Conservation (phyloP, 768 basidiomycete species). For the Termitomyces sp. region DNA sequence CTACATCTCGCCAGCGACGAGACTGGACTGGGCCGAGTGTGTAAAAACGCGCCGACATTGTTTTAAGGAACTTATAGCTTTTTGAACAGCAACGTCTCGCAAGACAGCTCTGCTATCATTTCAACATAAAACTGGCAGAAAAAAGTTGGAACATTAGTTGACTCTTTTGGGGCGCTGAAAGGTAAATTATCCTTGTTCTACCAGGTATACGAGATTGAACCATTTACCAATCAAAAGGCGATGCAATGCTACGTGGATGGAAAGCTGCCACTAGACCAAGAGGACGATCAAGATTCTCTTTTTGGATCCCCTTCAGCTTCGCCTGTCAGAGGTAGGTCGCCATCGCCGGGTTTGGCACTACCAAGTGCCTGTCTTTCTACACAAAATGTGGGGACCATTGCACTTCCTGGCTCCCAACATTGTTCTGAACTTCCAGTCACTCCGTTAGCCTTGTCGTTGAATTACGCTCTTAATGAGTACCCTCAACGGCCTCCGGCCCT, state of each 20-base stretch:
- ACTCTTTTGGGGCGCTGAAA: slow-evolving; percentile 10
- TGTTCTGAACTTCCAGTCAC: slow-evolving; percentile 82
- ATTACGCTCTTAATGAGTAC: slow-evolving; percentile 24
- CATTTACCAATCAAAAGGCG: slow-evolving; percentile 14
- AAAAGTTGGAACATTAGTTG: background rate
- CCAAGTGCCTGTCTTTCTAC: slow-evolving; percentile 44
- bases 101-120: background rate
- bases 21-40: background rate
- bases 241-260: slow-evolving; percentile 15
- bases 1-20: background rate
- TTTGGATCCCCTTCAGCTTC: slow-evolving; percentile 80
- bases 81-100: background rate
- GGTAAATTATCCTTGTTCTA: slow-evolving; percentile 9
- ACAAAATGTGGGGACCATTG: slow-evolving; percentile 97
- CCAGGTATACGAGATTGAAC: background rate
- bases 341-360: slow-evolving; percentile 54
- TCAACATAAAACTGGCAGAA: slow-evolving; percentile 4
- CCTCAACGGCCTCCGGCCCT: slow-evolving; percentile 36
- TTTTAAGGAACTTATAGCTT: background rate
- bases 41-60: background rate
- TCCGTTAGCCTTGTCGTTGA: slow-evolving; percentile 68
- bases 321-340: slow-evolving; percentile 69
- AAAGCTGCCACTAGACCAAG: slow-evolving; percentile 12
- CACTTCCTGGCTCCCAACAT: slow-evolving; percentile 93
- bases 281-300: slow-evolving; percentile 64